Conservation (phyloP, 1,139 yeast genomes). For the Sugiyamaella japonica region DNA sequence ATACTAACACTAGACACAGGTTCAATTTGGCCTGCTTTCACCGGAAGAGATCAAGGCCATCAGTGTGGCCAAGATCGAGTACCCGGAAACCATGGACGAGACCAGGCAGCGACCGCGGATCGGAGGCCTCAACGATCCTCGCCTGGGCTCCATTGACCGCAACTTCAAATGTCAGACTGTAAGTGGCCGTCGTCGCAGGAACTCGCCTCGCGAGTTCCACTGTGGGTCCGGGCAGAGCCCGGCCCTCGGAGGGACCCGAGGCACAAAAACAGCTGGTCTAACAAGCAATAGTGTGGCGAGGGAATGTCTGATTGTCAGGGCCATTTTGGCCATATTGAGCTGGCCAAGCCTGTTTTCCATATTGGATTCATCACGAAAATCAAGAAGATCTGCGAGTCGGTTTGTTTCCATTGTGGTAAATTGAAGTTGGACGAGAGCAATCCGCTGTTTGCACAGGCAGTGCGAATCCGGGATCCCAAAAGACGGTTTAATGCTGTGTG, state of each 20-base stretch:
- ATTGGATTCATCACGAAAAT: conserved; percentile 90
- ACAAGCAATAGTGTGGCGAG: conserved; percentile 70
- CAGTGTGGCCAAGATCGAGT: conserved; percentile 95
- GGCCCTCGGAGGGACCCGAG: conserved; percentile 1
- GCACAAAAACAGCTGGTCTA: neutral
- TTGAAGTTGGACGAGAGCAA: conserved; percentile 76
- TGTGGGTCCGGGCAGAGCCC: conserved; percentile 4
- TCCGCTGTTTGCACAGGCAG: conserved; percentile 85
- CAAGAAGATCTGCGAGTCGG: conserved; percentile 93
- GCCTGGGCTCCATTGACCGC: conserved; percentile 95
- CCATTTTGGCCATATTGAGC: conserved; percentile 97
- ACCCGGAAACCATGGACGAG: conserved; percentile 99
- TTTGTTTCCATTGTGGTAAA: conserved; percentile 98
- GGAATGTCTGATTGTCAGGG: conserved; percentile 99
- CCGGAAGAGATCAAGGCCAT: conserved; percentile 98
- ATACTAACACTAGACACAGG: conserved; percentile 42
- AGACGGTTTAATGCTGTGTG: conserved; percentile 96
- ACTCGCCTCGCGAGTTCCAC: neutral
- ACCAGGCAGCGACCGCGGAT: conserved; percentile 92
- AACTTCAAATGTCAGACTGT: conserved; percentile 93
- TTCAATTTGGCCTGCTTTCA: conserved; percentile 95
- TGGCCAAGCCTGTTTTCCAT: conserved; percentile 98
- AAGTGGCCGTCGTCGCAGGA: conserved; percentile 19
- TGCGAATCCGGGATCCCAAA: conserved; percentile 88
- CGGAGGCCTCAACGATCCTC: conserved; percentile 96